Conservation (phyloP, 1,284 basidiomycete genomes). For the Cryptococcus floricola region DNA sequence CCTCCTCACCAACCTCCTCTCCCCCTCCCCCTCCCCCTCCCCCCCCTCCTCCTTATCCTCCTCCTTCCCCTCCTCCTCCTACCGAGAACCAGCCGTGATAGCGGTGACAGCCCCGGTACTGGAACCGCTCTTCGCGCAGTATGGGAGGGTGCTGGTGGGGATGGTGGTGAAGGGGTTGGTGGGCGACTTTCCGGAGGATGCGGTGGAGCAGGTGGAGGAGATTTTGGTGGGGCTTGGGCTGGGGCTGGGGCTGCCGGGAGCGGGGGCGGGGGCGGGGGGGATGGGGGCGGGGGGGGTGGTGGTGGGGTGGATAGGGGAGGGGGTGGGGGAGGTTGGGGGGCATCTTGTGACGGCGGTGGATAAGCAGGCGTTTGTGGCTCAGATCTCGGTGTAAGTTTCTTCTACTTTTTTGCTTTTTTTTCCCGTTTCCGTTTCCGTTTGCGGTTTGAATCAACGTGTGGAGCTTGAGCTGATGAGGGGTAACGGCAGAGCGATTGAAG, state of each 20-base stretch:
- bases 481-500: constrained; percentile 13
- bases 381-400: constrained; percentile 64
- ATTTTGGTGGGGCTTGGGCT: constrained; percentile 69
- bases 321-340: constrained; percentile 67
- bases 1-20: constrained; percentile 62
- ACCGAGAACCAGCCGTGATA: too few relatives aligned
- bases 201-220: constrained; percentile 66
- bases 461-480: background rate
- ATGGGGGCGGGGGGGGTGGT: constrained; percentile 57
- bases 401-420: background rate
- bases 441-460: too few relatives aligned
- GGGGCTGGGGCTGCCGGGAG: constrained; percentile 37
- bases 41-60: too few relatives aligned
- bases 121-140: constrained; percentile 63
- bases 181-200: constrained; percentile 83
- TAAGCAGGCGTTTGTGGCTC: constrained; percentile 69
- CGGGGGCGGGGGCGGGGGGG: constrained; percentile 50
- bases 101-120: constrained; percentile 49
- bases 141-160: constrained; percentile 69
- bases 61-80: too few relatives aligned
- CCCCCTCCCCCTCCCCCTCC: constrained; percentile 41
- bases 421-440: too few relatives aligned
- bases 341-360: constrained; percentile 62
- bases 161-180: constrained; percentile 74
- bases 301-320: constrained; percentile 65